Percentiles rank a stretch among this genome's conserved stretches.
Conservation (phyloP, 2,329 filamentous ascomycete genomes). For the Fusarium praegraminearum region DNA sequence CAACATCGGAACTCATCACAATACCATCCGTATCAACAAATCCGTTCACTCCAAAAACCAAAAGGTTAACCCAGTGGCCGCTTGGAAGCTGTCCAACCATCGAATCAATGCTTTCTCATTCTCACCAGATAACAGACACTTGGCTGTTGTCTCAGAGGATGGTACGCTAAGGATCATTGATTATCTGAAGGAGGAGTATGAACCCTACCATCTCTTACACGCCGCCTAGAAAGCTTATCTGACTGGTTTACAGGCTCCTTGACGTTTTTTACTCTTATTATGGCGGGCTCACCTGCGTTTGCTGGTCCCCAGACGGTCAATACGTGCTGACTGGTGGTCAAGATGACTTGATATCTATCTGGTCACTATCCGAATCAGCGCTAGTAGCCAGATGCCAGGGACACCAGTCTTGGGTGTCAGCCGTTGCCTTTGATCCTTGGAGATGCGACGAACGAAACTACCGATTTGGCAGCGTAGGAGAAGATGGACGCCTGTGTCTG, state of each 20-base stretch:
- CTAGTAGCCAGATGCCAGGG: conserved; percentile 94
- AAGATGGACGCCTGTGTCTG: conserved; percentile 88
- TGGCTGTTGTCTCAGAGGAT: conserved; percentile 93
- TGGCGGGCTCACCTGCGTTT: conserved; percentile 90
- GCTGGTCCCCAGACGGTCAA: conserved; percentile 97
- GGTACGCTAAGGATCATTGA: conserved; percentile 91
- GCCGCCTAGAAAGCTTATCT: conserved; percentile 1
- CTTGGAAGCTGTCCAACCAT: conserved; percentile 93
- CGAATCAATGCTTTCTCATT: conserved; percentile 92
- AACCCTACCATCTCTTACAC: conserved; percentile 13
- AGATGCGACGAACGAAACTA: conserved; percentile 96
- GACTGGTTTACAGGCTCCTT: conserved; percentile 70
- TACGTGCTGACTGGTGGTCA: conserved; percentile 96
- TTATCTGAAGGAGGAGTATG: conserved; percentile 88
- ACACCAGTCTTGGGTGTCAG: conserved; percentile 94
- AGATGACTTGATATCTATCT: conserved; percentile 96
- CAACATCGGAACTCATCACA: conserved; percentile 52
- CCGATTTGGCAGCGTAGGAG: conserved; percentile 93
- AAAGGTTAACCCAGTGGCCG: conserved; percentile 90
- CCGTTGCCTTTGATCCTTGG: conserved; percentile 96
- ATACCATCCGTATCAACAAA: conserved; percentile 80
- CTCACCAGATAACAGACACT: conserved; percentile 86
- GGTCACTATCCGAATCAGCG: conserved; percentile 85
- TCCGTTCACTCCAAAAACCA: conserved; percentile 95
- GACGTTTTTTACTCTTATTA: conserved; percentile 93